Evolutionary conservation across 345 rosid genomes (phyloP).

Genomic region (Diplotaxis tenuifolia): DNA sequence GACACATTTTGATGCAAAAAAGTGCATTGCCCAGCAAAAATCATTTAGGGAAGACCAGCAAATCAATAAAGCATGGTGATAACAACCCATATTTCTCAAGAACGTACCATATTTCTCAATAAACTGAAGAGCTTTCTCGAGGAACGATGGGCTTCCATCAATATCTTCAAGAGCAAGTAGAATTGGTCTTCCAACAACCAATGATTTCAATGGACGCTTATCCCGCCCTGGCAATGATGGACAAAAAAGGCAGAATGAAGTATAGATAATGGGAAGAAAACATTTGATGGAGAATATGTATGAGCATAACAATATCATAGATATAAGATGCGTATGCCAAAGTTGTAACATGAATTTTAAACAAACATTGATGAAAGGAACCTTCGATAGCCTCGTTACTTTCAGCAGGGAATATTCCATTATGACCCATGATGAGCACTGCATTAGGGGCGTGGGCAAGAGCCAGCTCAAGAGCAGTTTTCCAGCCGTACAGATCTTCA

Average conservation of each 20-base stretch:
- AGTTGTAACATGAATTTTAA: slow-evolving; percentile 26
- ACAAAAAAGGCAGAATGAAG: slow-evolving; percentile 13
- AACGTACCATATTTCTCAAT: slow-evolving; percentile 86
- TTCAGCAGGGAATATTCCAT: slow-evolving; percentile 81
- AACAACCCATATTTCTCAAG: slow-evolving; percentile 1
- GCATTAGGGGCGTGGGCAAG: slow-evolving; percentile 98
- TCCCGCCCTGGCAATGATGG: slow-evolving; percentile 65
- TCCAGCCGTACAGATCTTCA: slow-evolving; percentile 91
- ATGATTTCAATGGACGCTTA: slow-evolving; percentile 81
- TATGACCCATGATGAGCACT: slow-evolving; percentile 91
- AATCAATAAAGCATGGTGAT: background rate
- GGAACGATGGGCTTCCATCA: slow-evolving; percentile 98
- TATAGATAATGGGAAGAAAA: slow-evolving; percentile 17
- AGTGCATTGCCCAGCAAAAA: background rate
- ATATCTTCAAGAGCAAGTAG: slow-evolving; percentile 98
- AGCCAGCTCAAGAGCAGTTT: slow-evolving; percentile 88
- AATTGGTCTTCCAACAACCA: slow-evolving; percentile 99
- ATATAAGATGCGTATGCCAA: slow-evolving; percentile 3
- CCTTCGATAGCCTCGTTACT: slow-evolving; percentile 75
- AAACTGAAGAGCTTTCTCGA: slow-evolving; percentile 96
- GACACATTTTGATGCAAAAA: background rate
- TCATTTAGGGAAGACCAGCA: slow-evolving; percentile 4
- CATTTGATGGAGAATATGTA: slow-evolving; percentile 5
- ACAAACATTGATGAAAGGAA: slow-evolving; percentile 74
- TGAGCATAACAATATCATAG: slow-evolving; percentile 7